Conservation (phyloP, 371 early-diverging fungal species). For the Syncephalis plumigaleata region DNA sequence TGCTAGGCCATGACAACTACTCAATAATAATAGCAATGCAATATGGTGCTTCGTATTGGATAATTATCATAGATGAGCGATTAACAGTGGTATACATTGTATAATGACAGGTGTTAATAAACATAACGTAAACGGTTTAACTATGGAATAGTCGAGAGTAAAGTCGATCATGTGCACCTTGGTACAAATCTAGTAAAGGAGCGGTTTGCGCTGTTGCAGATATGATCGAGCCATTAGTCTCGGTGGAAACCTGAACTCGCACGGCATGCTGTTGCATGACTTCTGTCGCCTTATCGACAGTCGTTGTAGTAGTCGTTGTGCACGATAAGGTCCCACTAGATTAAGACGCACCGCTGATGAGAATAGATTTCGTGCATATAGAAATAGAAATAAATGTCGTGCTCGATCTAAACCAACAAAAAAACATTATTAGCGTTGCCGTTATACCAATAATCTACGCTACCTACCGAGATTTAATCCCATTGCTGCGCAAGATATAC, state of each 20-base stretch:
- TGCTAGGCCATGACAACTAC: too few relatives aligned
- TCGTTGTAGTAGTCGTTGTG: constrained; percentile 51
- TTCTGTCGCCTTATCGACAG: constrained; percentile 29
- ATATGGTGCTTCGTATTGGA: too few relatives aligned
- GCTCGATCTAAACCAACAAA: constrained; percentile 28
- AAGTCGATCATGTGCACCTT: constrained; percentile 76
- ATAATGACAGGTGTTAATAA: too few relatives aligned
- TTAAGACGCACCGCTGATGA: constrained; percentile 83
- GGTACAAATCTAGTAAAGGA: constrained; percentile 67
- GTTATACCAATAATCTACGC: neutral
- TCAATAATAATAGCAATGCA: too few relatives aligned
- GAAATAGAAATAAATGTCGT: constrained; percentile 56
- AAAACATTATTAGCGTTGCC: neutral
- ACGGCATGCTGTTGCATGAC: constrained; percentile 11
- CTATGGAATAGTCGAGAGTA: constrained; percentile 80
- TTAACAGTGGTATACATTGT: too few relatives aligned
- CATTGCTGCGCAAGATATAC: constrained; percentile 36
- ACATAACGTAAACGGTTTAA: too few relatives aligned
- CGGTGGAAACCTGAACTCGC: constrained; percentile 25
- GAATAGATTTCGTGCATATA: constrained; percentile 61
- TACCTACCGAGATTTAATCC: constrained; percentile 29
- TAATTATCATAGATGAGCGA: too few relatives aligned
- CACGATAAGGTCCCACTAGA: constrained; percentile 73
- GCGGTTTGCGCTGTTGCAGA: constrained; percentile 31
- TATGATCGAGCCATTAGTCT: too few relatives aligned